phyloP scores from a whole-genome alignment of 352 stramenopile species.

The Globisporangium radiosum region DNA sequence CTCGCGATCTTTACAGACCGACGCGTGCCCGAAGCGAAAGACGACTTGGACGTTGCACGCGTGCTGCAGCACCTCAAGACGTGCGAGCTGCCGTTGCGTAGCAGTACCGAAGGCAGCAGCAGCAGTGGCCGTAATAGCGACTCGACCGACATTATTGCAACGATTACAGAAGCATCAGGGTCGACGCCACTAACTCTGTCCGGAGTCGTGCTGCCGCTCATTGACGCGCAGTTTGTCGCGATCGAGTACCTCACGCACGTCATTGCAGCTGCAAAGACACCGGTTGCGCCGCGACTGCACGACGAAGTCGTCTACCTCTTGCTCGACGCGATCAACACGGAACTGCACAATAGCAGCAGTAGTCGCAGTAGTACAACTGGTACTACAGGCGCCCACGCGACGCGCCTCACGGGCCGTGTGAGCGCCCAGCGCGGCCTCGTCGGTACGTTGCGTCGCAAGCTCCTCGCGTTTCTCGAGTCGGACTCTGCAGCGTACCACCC shows the following conservation, averaged over 20 bases:
- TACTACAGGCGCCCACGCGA: neutral
- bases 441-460: slow-evolving; percentile 47
- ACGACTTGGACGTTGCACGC: slow-evolving; percentile 58
- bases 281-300: slow-evolving; percentile 45
- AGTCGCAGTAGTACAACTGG: slow-evolving; percentile 6
- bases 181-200: no score
- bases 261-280: slow-evolving; percentile 33
- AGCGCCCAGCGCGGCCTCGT: slow-evolving; percentile 46
- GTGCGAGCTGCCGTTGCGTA: slow-evolving; percentile 24
- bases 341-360: slow-evolving; percentile 14
- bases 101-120: slow-evolving; percentile 5
- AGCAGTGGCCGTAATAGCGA: neutral
- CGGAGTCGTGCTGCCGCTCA: slow-evolving; percentile 31
- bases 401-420: slow-evolving; percentile 47
- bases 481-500: slow-evolving; percentile 52
- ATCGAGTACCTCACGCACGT: slow-evolving; percentile 79
- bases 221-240: slow-evolving; percentile 52
- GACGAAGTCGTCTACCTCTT: slow-evolving; percentile 78
- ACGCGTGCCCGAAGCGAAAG: slow-evolving; percentile 29
- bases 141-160: neutral
- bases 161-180: slow-evolving; percentile 5
- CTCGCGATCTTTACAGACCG: slow-evolving; percentile 79
- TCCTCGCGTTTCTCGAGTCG: slow-evolving; percentile 64
- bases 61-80: slow-evolving; percentile 69
- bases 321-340: slow-evolving; percentile 56